A percentile compares a stretch with the other conserved stretches of the same genome.
Evolutionary conservation across 805 yeast species (phyloP).

Genomic region (Saccharomycopsis olivae): DNA sequence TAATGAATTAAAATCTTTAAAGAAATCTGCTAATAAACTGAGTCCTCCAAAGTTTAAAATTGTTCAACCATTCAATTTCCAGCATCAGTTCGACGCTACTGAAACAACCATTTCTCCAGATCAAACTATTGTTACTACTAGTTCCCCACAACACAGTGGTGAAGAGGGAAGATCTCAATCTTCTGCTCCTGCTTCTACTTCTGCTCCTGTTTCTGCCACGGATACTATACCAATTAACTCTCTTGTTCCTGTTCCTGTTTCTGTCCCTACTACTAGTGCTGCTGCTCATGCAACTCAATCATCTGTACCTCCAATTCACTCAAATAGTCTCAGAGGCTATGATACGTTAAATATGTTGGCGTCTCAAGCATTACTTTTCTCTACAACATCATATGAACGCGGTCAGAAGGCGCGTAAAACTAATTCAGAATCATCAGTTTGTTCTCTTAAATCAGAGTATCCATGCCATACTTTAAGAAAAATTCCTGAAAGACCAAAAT

Average conservation of each 20-base stretch:
- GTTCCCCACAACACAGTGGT: conserved; percentile 3
- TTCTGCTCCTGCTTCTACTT: too few species aligned
- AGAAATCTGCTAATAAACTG: neutral
- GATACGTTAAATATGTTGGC: conserved; percentile 19
- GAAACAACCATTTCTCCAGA: conserved; percentile 15
- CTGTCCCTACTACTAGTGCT: too few species aligned
- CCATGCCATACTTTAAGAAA: neutral
- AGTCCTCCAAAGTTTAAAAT: conserved; percentile 1
- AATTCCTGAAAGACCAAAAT: neutral
- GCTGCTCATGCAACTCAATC: too few species aligned
- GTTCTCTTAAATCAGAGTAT: neutral
- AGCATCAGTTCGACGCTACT: neutral
- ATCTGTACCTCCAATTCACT: neutral
- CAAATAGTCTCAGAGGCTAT: conserved; percentile 6
- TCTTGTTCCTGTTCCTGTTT: neutral
- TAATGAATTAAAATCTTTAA: conserved; percentile 7
- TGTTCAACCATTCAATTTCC: neutral
- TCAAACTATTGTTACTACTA: conserved; percentile 12
- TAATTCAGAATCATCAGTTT: neutral
- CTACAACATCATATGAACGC: conserved; percentile 16
- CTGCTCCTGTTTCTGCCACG: too few species aligned
- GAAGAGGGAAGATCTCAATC: too few species aligned
- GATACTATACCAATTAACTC: neutral
- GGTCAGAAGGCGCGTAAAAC: conserved; percentile 6
- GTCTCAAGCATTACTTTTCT: conserved; percentile 15